phyloP scores from a whole-genome alignment of 768 basidiomycete species.

The Lanmaoa rubissima region DNA sequence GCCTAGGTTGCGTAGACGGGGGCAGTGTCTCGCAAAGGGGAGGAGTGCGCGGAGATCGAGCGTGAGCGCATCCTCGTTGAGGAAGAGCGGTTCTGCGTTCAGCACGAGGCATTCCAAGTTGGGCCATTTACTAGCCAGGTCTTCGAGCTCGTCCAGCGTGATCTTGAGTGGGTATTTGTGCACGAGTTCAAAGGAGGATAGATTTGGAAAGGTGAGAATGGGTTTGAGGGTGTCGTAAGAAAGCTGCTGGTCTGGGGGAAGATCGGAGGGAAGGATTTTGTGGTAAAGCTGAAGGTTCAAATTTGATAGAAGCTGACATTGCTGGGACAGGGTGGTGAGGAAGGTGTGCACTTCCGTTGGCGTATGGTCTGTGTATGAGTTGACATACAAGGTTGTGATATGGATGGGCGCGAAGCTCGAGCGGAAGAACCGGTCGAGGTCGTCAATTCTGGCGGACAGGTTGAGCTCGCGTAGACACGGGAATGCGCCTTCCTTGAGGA shows the following conservation, averaged over 20 bases:
- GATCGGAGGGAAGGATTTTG: conserved; percentile 9
- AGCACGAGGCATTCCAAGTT: conserved; percentile 43
- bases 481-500: conserved; percentile 48
- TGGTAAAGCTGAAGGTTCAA: conserved; percentile 40
- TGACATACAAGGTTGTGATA: conserved; percentile 51
- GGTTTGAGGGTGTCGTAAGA: conserved; percentile 38
- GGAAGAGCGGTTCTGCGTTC: conserved; percentile 45
- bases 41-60: conserved; percentile 41
- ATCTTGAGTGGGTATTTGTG: conserved; percentile 34
- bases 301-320: conserved; percentile 45
- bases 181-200: conserved; percentile 34
- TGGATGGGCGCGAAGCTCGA: conserved; percentile 45
- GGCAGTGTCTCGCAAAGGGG: conserved; percentile 42
- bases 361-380: conserved; percentile 44
- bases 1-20: conserved; percentile 35
- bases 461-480: conserved; percentile 53
- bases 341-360: conserved; percentile 43
- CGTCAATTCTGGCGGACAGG: conserved; percentile 43
- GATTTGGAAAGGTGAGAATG: conserved; percentile 30
- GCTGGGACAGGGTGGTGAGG: conserved; percentile 43
- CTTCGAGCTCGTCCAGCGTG: conserved; percentile 42
- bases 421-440: conserved; percentile 46
- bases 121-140: conserved; percentile 46
- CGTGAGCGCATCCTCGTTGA: conserved; percentile 9
- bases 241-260: conserved; percentile 28